phyloP scores from a whole-genome alignment of 768 basidiomycete genomes.

The Termitomyces sp. region DNA sequence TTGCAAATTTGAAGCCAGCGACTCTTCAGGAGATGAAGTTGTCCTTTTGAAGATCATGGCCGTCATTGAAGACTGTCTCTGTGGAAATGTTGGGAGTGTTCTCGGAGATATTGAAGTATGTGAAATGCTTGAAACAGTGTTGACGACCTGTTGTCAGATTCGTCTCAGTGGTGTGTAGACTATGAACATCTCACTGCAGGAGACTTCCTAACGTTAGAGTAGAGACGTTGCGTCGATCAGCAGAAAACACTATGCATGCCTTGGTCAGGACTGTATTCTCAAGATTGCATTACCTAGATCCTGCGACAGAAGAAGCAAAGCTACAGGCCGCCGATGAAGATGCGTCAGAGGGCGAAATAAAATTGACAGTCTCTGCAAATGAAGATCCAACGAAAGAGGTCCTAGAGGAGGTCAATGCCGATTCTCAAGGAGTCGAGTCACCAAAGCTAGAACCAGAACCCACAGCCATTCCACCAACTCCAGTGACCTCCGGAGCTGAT shows the following conservation, averaged over 20 bases:
- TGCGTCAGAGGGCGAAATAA: slow-evolving; percentile 23
- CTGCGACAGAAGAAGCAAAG: slow-evolving; percentile 65
- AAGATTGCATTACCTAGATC: slow-evolving; percentile 64
- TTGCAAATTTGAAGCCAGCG: slow-evolving; percentile 97
- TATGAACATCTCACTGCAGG: background rate
- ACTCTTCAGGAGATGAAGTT: slow-evolving; percentile 96
- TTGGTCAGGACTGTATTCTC: slow-evolving; percentile 82
- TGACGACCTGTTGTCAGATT: slow-evolving; percentile 97
- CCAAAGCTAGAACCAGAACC: slow-evolving; percentile 11
- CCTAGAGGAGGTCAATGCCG: slow-evolving; percentile 17
- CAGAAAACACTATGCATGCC: slow-evolving; percentile 85
- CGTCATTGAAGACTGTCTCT: slow-evolving; percentile 82
- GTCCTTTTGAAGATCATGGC: slow-evolving; percentile 89
- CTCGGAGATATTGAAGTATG: slow-evolving; percentile 94
- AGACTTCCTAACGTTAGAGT: slow-evolving; percentile 8
- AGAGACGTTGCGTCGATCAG: slow-evolving; percentile 87
- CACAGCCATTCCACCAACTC: slow-evolving; percentile 11
- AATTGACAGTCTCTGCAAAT: slow-evolving; percentile 4
- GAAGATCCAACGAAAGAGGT: slow-evolving; percentile 27
- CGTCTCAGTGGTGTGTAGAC: slow-evolving; percentile 80
- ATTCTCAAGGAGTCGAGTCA: slow-evolving; percentile 13
- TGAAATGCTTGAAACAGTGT: slow-evolving; percentile 96
- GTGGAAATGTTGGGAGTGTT: slow-evolving; percentile 59
- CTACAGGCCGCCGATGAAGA: slow-evolving; percentile 49
- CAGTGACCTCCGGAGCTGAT: slow-evolving; percentile 22